These are phyloP conservation scores for Talaromyces wortmannii DNA, from an alignment of 495 filamentous ascomycete genomes.

Conservation along the genomic window DNA sequence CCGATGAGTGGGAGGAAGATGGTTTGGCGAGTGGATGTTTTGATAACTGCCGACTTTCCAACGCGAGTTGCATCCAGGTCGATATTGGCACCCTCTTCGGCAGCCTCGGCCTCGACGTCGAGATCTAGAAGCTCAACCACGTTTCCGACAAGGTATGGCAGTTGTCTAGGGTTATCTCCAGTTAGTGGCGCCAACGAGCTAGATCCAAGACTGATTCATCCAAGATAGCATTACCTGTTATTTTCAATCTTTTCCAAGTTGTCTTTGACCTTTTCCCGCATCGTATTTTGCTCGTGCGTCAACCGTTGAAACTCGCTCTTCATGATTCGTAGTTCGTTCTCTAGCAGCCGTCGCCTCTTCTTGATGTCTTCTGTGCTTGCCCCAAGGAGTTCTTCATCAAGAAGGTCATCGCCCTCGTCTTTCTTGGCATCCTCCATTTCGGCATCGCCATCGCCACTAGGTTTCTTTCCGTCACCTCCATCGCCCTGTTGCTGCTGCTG, in stretches of 20 bases:
- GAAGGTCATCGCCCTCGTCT: slow-evolving; percentile 65
- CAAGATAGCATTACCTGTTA: slow-evolving; percentile 65
- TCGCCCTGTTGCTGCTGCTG: slow-evolving; percentile 46
- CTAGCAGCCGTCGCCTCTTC: slow-evolving; percentile 76
- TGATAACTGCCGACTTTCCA: slow-evolving; percentile 98
- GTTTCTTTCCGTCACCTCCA: slow-evolving; percentile 50
- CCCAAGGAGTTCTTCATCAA: slow-evolving; percentile 86
- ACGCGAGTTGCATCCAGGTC: slow-evolving; percentile 95
- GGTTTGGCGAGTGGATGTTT: slow-evolving; percentile 97
- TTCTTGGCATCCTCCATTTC: slow-evolving; percentile 80
- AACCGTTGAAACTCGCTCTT: slow-evolving; percentile 93
- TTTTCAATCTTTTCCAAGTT: slow-evolving; percentile 98
- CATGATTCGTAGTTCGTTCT: slow-evolving; percentile 98
- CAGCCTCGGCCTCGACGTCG: slow-evolving; percentile 91
- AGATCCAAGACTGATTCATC: neutral
- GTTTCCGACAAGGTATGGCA: slow-evolving; percentile 97
- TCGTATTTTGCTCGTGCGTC: slow-evolving; percentile 87
- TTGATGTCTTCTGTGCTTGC: slow-evolving; percentile 90
- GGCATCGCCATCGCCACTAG: slow-evolving; percentile 58
- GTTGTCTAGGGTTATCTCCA: slow-evolving; percentile 54
- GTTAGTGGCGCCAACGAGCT: neutral
- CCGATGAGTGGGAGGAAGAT: slow-evolving; percentile 98
- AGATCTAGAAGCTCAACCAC: slow-evolving; percentile 96
- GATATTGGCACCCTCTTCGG: slow-evolving; percentile 96
- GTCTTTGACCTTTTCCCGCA: slow-evolving; percentile 98